Base-by-base conservation (phyloP, 129 eudicot species). In the Scalesia atractyloides region DNA sequence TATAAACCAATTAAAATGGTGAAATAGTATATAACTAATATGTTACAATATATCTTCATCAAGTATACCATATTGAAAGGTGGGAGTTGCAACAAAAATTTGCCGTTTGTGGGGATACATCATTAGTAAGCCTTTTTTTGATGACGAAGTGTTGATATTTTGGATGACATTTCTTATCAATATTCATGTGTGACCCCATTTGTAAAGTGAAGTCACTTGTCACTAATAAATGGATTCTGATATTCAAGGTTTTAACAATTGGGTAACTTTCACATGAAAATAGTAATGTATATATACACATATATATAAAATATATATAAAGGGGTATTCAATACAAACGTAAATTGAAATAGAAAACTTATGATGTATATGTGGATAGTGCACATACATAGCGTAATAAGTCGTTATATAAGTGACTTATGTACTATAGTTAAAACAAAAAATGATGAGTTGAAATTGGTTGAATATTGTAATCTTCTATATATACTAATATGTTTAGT, bases 131-230 rank as follows among this genome's bases (percentile, higher is more conserved):
- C 68, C 52, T 58, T 76, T 58, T 51, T 12, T 60, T 20, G 69
- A 54, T 53, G 73, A 75, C 68, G 68, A 66, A 54, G 73, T 75
- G 64, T 60, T 68, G 30, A 19, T 20, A 68, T 53, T 58, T 68
- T 63, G 47, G 5, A 51, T 5, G 43, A 74, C 69, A 68, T 69
- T 76, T 48, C 70, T 59, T 68, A 36, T 60, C 75, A 3, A 50
- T 69, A 41, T 36, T 68, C 70, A 60, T 60, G 48, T 59, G 53
- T 58, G 81, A 14, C 81, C 75, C 75, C 47, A 26, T 59, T 69
- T 56, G 75, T 39, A 62, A 51, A 69, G 73, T 11, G 12, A 52
- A 1, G 20, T 24, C 79, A 41, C 26, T 17, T 26, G 39, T 62
- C 76, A 77, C 56, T 71, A 49, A 7, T 77, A 50, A 51, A 30